Evolutionary conservation across 2,329 filamentous ascomycete genomes (phyloP), one percentile per base, ranked within the genome.

Genomic region (Xylariaceae sp.): DNA sequence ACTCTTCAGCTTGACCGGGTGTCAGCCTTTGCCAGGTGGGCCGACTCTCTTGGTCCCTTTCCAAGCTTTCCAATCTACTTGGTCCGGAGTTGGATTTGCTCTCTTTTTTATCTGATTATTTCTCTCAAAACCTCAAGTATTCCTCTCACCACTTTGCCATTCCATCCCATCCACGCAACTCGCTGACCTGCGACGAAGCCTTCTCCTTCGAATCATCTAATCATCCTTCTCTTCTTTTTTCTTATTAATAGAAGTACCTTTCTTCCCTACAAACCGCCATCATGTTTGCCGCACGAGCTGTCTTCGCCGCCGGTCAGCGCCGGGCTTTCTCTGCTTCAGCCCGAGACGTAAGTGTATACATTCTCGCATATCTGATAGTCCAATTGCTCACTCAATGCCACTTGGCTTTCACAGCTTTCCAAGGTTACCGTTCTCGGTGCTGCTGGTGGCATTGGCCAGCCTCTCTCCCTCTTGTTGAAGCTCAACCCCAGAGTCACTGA

Each of bases 341-440:
- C 71, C 83, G 87, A 78, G 84, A 91, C 79, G 90, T 93, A 79
- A 77, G 84, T 77, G 54, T 33, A 56, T 51, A 19, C 46, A n/a
- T n/a, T n/a, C 28, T 16, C 23, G 3, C 24, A 12, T 36, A 23
- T n/a, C n/a, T n/a, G n/a, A 40, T 39, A 29, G 46, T 39, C 17
- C 49, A 50, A 56, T 50, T 48, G 36, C 49, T 52, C 29, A 58
- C 41, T 39, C 53, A 56, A 60, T 47, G 51, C 61, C 59, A 47
- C 63, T 41, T 43, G 43, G 19, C 41, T 37, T 28, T 31, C 41
- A 40, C 62, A 99, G 95, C 87, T 92, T 74, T 96, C 93, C 80
- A 98, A 98, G 87, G 95, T 99, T 73, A 87, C 93, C 75, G 92
- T 99, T 69, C 91, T 98, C 77, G 95, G 95, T 84, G 95, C 95